A percentile compares a stretch with the other conserved stretches of the same genome.
Evolutionary conservation across 768 basidiomycete genomes (phyloP).

Genomic region (Leccinum aurantiacum): DNA sequence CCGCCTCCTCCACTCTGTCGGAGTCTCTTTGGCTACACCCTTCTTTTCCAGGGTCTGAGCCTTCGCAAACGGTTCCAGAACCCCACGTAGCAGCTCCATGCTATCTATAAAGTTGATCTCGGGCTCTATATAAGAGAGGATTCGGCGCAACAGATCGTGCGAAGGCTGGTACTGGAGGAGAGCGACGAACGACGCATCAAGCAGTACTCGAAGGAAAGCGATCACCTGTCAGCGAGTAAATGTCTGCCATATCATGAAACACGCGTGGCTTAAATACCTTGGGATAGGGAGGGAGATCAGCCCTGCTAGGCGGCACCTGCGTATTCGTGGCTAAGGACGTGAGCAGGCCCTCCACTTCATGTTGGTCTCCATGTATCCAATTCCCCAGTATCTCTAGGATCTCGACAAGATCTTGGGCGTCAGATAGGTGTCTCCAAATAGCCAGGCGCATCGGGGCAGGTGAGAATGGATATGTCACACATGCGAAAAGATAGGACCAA

Average conservation of each 20-base stretch:
- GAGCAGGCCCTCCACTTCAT: constrained; percentile 23
- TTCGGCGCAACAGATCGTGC: constrained; percentile 48
- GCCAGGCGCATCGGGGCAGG: constrained; percentile 42
- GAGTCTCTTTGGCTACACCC: constrained; percentile 33
- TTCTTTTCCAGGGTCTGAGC: constrained; percentile 49
- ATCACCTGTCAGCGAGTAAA: constrained; percentile 51
- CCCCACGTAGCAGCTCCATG: constrained; percentile 56
- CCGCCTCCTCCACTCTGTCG: constrained; percentile 51
- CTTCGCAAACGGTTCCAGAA: constrained; percentile 60
- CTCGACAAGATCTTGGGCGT: constrained; percentile 38
- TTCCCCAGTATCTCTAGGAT: constrained; percentile 39
- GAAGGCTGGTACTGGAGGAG: constrained; percentile 65
- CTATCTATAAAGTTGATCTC: constrained; percentile 52
- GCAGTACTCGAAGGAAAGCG: constrained; percentile 58
- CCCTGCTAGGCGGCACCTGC: constrained; percentile 16
- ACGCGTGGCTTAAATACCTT: constrained; percentile 42
- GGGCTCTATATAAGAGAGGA: constrained; percentile 53
- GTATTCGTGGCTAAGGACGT: constrained; percentile 20
- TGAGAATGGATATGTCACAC: constrained; percentile 43
- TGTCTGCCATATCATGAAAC: constrained; percentile 23
- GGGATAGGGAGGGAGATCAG: constrained; percentile 26
- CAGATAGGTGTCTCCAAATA: constrained; percentile 40
- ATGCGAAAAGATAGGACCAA: constrained; percentile 37
- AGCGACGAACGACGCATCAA: constrained; percentile 71
- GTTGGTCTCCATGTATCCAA: constrained; percentile 39